Conservation (phyloP, 2,329 filamentous ascomycete species). For the Scytalidium lignicola region DNA sequence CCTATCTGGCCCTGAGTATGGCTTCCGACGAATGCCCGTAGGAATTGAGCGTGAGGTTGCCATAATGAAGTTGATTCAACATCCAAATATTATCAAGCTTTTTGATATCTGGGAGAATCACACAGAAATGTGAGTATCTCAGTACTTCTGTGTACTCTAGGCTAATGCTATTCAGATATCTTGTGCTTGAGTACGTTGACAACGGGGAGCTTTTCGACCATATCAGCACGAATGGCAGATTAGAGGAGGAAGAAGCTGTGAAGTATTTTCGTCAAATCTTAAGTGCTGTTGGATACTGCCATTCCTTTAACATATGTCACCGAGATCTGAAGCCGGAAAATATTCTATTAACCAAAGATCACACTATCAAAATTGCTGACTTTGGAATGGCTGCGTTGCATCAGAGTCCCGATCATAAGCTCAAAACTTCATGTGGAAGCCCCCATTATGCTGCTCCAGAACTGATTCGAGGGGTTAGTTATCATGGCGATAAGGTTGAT, state of each 20-base stretch:
- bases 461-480: constrained; percentile 70
- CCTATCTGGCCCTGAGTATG: constrained; percentile 48
- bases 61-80: constrained; percentile 93
- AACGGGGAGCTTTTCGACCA: constrained; percentile 70
- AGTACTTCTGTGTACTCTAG: background rate
- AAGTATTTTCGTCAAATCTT: constrained; percentile 91
- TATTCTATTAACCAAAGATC: constrained; percentile 72
- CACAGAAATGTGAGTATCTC: constrained; percentile 74
- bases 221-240: constrained; percentile 66
- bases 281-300: constrained; percentile 85
- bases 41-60: constrained; percentile 93
- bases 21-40: constrained; percentile 70
- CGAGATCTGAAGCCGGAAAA: constrained; percentile 97
- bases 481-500: constrained; percentile 81
- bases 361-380: constrained; percentile 88
- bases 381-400: constrained; percentile 95
- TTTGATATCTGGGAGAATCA: constrained; percentile 98
- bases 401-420: constrained; percentile 71
- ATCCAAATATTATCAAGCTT: constrained; percentile 88
- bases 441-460: constrained; percentile 96
- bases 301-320: constrained; percentile 92
- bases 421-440: constrained; percentile 90
- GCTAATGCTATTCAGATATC: constrained; percentile 58
- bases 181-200: constrained; percentile 90
- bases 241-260: constrained; percentile 75